These are phyloP conservation scores for Echinochloa phyllopogon DNA, from an alignment of 176 grass and related monocot genomes.

Conservation along the genomic window DNA sequence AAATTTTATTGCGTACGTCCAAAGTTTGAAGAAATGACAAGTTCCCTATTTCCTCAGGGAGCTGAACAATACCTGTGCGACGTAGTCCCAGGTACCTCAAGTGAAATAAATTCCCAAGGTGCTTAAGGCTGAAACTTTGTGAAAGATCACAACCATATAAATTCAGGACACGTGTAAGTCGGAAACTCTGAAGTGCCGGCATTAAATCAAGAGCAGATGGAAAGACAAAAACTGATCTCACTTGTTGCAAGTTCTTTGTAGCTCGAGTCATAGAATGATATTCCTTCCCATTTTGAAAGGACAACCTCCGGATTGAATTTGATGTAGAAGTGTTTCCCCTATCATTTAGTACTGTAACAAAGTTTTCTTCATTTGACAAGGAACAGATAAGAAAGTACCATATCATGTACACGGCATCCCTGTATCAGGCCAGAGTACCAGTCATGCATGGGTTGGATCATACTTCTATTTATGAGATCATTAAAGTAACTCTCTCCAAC, in stretches of 20 bases:
- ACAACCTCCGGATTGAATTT: not conserved
- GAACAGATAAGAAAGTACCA: not conserved
- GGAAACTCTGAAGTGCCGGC: not conserved
- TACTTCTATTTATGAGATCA: not conserved
- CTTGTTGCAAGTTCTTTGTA: not conserved
- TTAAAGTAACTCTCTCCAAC: not conserved
- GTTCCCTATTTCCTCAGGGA: not conserved
- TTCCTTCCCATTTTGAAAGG: not conserved
- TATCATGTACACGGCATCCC: not conserved
- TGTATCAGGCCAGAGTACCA: not conserved
- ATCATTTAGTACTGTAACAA: not conserved
- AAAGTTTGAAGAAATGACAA: not conserved
- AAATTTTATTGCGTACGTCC: not conserved
- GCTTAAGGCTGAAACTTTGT: not conserved
- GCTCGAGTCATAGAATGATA: too few relatives aligned
- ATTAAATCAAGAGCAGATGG: not conserved
- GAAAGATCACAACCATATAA: not conserved
- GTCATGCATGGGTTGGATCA: not conserved
- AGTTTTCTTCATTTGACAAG: not conserved
- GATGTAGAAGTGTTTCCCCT: too few relatives aligned
- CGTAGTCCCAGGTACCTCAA: not conserved
- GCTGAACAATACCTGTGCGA: not conserved
- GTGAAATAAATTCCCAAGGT: not conserved
- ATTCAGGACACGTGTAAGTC: conserved; percentile 1
- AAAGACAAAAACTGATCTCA: not conserved